Percentiles rank a stretch among this genome's conserved stretches.
phyloP scores from a whole-genome alignment of 805 yeast genomes.

The Yueomyces sinensis region DNA sequence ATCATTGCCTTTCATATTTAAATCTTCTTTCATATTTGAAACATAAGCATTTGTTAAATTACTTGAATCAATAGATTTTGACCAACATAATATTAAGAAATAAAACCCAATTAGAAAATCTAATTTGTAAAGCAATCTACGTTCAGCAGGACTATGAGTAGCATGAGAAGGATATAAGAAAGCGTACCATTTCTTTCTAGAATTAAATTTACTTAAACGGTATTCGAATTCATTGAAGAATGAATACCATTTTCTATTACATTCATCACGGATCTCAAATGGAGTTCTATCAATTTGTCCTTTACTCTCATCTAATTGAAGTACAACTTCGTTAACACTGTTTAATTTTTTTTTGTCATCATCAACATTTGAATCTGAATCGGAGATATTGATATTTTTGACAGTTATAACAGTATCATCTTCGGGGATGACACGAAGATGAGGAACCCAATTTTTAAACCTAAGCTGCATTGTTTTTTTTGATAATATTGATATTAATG shows the following conservation, averaged over 20 bases:
- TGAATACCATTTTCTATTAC: conserved; percentile 31
- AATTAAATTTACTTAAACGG: conserved; percentile 25
- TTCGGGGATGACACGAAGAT: conserved; percentile 2
- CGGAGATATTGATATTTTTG: not conserved
- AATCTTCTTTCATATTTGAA: conserved; percentile 46
- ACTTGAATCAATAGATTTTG: conserved; percentile 48
- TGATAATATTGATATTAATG: no score
- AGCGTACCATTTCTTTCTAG: conserved; percentile 20
- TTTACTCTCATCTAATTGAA: no score
- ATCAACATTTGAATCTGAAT: not conserved
- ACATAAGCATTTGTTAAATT: conserved; percentile 57
- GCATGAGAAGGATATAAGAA: conserved; percentile 24
- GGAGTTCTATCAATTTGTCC: conserved; percentile 22
- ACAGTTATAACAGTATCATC: no score
- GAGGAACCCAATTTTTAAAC: not conserved
- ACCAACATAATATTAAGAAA: conserved; percentile 51
- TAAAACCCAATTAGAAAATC: conserved; percentile 44
- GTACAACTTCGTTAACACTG: conserved; percentile 1
- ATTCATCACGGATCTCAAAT: conserved; percentile 28
- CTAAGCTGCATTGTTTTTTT: no score
- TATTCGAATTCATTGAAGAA: conserved; percentile 42
- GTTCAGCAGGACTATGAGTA: conserved; percentile 30
- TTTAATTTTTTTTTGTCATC: not conserved
- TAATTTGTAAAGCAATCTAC: conserved; percentile 35
- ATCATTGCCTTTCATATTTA: conserved; percentile 50